Evolutionary conservation across 2,329 filamentous ascomycete species (phyloP), one percentile per base, ranked within the genome.

Genomic region (Nemania abortiva): DNA sequence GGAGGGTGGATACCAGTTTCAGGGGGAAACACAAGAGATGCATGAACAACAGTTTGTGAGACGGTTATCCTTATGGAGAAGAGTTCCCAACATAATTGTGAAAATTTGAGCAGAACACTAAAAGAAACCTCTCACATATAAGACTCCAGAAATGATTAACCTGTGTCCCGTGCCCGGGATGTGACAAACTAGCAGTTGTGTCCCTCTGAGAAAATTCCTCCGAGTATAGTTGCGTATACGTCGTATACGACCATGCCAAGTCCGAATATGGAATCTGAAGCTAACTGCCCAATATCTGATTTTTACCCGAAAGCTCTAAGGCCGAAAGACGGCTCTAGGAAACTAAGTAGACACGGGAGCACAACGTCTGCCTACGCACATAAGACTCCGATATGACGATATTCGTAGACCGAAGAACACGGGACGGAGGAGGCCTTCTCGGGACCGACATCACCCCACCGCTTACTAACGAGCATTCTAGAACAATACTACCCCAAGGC

Each of bases 31-130:
- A 76, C 72, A 70, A 63, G 49, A 57, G 57, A 66, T 70, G 70
- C 69, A 74, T 60, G 62, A 65, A 70, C 69, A 74, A 52, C 20
- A 73, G 69, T 73, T 64, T 72, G 71, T 75, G 68, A 58, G 65
- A 73, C 70, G 42, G 24, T 47, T 13, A 37, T 31, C 13, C 10
- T 59, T 27, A 27, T 49, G 9, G 31, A 56, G 3, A 52, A 58
- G 9, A 50, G 42, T 24, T n/a, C 60, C 24, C 27, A 47, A 37
- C 24, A 31, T 37, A n/a, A 53, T 53, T 54, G 24, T 63, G 37
- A 54, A 63, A 37, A 57, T 45, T 39, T 20, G 50, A 27, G 57
- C 29, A 58, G 24, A 58, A 31, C 50, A 20, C 55, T 60, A 20
- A 37, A 61, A 45, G 7, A 27, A 54, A 53, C 39, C 24, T 59